Percentiles rank a stretch among this genome's conserved stretches.
Evolutionary conservation across 2,329 filamentous ascomycete species (phyloP).

Genomic region (Pseudogymnoascus sp.): DNA sequence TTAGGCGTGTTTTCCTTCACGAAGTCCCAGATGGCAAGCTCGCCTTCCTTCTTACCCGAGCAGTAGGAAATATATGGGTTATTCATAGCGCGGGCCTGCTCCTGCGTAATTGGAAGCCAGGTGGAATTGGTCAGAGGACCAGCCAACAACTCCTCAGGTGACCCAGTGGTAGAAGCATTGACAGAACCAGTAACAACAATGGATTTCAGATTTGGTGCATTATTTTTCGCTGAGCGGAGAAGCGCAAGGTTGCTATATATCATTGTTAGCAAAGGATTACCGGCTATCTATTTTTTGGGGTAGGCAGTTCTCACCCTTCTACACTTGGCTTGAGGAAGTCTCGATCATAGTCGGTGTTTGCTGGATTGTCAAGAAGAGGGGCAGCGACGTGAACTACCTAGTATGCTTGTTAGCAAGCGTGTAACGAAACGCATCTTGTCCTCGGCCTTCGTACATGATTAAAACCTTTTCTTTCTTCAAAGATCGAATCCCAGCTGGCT

Average conservation of each 20-base stretch:
- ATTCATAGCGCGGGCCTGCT: conserved; percentile 21
- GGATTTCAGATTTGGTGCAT: conserved; percentile 25
- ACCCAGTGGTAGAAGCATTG: conserved; percentile 20
- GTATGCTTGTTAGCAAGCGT: background rate
- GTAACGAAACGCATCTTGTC: background rate
- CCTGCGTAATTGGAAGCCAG: conserved; percentile 23
- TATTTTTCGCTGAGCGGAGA: conserved; percentile 23
- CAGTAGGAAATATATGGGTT: conserved; percentile 25
- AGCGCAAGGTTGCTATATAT: conserved; percentile 22
- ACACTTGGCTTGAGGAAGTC: conserved; percentile 26
- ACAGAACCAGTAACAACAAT: conserved; percentile 28
- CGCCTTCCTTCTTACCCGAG: conserved; percentile 25
- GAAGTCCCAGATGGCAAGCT: conserved; percentile 27
- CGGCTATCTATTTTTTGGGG: background rate
- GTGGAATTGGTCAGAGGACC: conserved; percentile 20
- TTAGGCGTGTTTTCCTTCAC: conserved; percentile 20
- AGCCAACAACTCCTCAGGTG: conserved; percentile 22
- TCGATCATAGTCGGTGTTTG: conserved; percentile 26
- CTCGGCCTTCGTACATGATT: conserved; percentile 19
- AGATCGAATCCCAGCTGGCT: conserved; percentile 25
- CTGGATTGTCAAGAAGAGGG: conserved; percentile 25
- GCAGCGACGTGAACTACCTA: conserved; percentile 27
- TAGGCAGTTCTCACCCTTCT: conserved; percentile 19
- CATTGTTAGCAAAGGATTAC: background rate
- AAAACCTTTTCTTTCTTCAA: conserved; percentile 21